Percentiles rank a stretch among this genome's conserved stretches.
These are phyloP conservation scores for Acanthamoeba sp. DNA, from an alignment of 208 protist species.

Conservation along the genomic window DNA sequence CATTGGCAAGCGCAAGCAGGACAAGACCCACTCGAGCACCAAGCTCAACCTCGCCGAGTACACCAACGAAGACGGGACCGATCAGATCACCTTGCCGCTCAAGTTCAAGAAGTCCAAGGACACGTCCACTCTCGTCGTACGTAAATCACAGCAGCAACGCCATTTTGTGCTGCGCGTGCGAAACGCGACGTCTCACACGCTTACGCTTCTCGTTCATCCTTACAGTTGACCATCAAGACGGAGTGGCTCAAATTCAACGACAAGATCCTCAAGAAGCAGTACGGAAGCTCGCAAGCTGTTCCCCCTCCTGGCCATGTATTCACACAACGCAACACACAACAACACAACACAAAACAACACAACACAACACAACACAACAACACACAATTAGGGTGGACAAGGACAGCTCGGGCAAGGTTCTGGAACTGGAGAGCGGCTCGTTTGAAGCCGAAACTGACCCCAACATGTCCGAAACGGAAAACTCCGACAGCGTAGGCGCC, in stretches of 20 bases:
- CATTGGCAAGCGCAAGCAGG: constrained; percentile 68
- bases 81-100: constrained; percentile 55
- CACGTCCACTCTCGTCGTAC: constrained; percentile 63
- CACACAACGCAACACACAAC: not conserved
- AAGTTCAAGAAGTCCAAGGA: constrained; percentile 74
- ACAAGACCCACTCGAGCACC: constrained; percentile 50
- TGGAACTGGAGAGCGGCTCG: constrained; percentile 4
- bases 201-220: not conserved
- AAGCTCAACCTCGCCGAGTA: constrained; percentile 73
- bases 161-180: not conserved
- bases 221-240: constrained; percentile 71
- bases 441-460: constrained; percentile 75
- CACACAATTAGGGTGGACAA: not conserved
- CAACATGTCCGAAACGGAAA: constrained; percentile 46
- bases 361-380: too few species aligned
- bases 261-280: constrained; percentile 67
- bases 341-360: not conserved
- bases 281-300: not conserved
- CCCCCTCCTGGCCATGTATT: not conserved
- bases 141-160: not conserved
- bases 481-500: constrained; percentile 11
- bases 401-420: not conserved
- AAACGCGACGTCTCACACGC: not conserved
- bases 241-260: constrained; percentile 72
- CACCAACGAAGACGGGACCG: constrained; percentile 59